These are phyloP conservation scores for Aspergillus olivimuriae DNA, from an alignment of 495 filamentous ascomycete genomes.

Conservation along the genomic window DNA sequence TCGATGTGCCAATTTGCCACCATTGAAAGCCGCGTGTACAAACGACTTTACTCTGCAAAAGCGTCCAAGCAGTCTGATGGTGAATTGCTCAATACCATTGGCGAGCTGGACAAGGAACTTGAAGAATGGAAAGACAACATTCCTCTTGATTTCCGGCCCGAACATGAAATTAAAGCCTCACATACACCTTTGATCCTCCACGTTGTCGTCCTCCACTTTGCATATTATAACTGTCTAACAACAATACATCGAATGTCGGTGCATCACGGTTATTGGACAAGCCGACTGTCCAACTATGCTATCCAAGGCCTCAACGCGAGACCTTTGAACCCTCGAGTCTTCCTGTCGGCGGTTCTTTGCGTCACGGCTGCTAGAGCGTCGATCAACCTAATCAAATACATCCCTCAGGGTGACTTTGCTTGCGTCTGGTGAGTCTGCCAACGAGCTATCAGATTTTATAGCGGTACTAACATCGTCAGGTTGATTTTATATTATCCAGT, in stretches of 20 bases:
- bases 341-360: constrained; percentile 87
- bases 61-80: constrained; percentile 89
- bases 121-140: constrained; percentile 97
- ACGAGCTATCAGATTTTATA: neutral
- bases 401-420: constrained; percentile 87
- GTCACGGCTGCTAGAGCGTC: constrained; percentile 88
- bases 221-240: constrained; percentile 95
- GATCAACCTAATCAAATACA: constrained; percentile 90
- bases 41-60: constrained; percentile 85
- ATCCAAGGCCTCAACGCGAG: constrained; percentile 87
- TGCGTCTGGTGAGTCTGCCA: constrained; percentile 80
- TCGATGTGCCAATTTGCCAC: constrained; percentile 85
- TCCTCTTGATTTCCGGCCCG: constrained; percentile 87
- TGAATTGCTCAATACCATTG: constrained; percentile 90
- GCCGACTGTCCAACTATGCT: constrained; percentile 87
- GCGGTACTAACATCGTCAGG: constrained; percentile 45
- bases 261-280: constrained; percentile 98
- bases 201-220: constrained; percentile 87
- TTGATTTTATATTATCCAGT: constrained; percentile 96
- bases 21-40: constrained; percentile 93
- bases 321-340: constrained; percentile 88
- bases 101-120: constrained; percentile 85
- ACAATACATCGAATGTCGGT: constrained; percentile 98
- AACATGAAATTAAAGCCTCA: constrained; percentile 85
- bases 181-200: constrained; percentile 89